Evolutionary conservation across 345 rosid genomes (phyloP).

Genomic region (Cardamine occulta): DNA sequence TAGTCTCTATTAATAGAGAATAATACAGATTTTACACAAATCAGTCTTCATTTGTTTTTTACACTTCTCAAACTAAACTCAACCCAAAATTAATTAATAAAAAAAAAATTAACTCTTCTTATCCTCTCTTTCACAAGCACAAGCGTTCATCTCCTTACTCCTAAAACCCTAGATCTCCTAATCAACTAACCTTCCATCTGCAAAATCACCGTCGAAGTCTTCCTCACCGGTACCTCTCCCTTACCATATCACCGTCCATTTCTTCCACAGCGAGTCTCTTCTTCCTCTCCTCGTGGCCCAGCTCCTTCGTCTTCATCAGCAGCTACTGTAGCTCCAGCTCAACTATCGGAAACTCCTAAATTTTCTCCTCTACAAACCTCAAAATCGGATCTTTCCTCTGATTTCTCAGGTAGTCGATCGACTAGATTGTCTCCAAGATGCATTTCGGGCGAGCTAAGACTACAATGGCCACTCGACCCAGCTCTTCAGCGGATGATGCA

Average conservation of each 20-base stretch:
- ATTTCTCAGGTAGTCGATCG: slow-evolving; percentile 87
- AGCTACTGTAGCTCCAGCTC: slow-evolving; percentile 33
- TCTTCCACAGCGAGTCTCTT: slow-evolving; percentile 55
- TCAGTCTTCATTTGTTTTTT: no score
- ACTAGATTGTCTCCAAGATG: slow-evolving; percentile 87
- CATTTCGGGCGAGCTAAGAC: slow-evolving; percentile 74
- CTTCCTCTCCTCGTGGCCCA: slow-evolving; percentile 54
- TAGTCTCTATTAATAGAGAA: no score
- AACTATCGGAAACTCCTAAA: slow-evolving; percentile 36
- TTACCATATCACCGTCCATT: slow-evolving; percentile 39
- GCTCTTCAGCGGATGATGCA: slow-evolving; percentile 68
- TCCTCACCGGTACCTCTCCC: no score
- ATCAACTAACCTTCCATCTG: no score
- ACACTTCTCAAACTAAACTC: no score
- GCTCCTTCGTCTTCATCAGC: slow-evolving; percentile 32
- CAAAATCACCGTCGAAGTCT: no score
- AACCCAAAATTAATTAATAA: no score
- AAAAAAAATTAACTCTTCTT: no score
- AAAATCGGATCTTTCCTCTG: slow-evolving; percentile 55
- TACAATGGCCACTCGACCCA: slow-evolving; percentile 56
- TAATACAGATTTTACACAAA: no score
- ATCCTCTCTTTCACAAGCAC: no score
- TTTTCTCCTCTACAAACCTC: slow-evolving; percentile 52
- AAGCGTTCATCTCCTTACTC: no score
- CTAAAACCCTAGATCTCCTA: no score